A percentile compares a stretch with the other conserved stretches of the same genome.
Conservation (phyloP, 371 early-diverging fungal species). For the Dinochytrium kinnereticum region DNA sequence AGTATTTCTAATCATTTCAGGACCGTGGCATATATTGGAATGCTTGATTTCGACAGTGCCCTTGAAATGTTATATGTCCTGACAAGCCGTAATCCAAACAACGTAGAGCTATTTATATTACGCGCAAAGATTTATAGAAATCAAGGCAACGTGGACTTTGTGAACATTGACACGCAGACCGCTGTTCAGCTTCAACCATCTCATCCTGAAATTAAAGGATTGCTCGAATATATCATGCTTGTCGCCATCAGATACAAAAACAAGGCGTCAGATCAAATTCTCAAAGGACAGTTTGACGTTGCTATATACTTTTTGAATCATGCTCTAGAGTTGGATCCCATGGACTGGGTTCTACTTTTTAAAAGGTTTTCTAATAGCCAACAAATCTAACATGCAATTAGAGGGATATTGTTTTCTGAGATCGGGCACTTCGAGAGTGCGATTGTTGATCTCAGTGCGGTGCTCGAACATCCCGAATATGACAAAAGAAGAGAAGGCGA, state of each 20-base stretch:
- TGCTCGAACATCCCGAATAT: conserved; percentile 28
- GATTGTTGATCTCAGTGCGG: conserved; percentile 41
- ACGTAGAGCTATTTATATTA: conserved; percentile 40
- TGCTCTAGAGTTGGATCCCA: conserved; percentile 50
- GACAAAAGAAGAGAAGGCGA: conserved; percentile 36
- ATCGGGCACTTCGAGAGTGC: conserved; percentile 50
- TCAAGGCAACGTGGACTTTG: conserved; percentile 36
- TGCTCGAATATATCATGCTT: conserved; percentile 39
- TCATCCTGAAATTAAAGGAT: conserved; percentile 45
- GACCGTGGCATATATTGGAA: conserved; percentile 40
- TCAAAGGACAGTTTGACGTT: conserved; percentile 35
- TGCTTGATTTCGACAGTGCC: conserved; percentile 35
- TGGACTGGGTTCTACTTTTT: conserved; percentile 43
- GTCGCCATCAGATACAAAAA: conserved; percentile 49
- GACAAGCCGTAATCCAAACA: conserved; percentile 20
- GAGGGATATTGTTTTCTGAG: conserved; percentile 46
- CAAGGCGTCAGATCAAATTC: conserved; percentile 45
- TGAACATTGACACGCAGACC: conserved; percentile 36
- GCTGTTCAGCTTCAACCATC: conserved; percentile 29
- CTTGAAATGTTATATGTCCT: conserved; percentile 44
- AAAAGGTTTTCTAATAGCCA: conserved; percentile 30
- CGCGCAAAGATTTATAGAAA: conserved; percentile 48
- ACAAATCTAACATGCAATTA: conserved; percentile 7
- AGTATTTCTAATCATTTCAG: conserved; percentile 7
- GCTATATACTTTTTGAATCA: conserved; percentile 49